phyloP scores from a whole-genome alignment of 2,329 filamentous ascomycete genomes.

The Arthrinium puccinioides region DNA sequence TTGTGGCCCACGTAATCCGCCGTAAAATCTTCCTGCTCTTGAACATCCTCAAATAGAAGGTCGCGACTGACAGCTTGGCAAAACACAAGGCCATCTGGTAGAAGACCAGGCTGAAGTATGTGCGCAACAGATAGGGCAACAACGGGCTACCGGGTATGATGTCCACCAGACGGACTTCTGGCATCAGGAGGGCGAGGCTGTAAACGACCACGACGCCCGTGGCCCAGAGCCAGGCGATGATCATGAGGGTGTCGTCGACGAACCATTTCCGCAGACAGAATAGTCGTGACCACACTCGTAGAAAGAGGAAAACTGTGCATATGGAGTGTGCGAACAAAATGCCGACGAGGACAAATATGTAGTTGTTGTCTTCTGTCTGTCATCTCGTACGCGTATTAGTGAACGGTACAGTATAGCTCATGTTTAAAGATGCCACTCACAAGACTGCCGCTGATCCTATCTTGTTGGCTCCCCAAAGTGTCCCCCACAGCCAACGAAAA shows the following conservation, averaged over 20 bases:
- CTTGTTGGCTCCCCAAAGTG: background rate
- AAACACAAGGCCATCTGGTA: constrained; percentile 1
- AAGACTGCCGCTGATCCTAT: background rate
- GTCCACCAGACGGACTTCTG: background rate
- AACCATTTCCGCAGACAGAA: constrained; percentile 1
- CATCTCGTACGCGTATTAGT: background rate
- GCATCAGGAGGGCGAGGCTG: background rate
- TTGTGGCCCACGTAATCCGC: constrained; percentile 1
- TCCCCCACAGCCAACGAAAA: background rate
- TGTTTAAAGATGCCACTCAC: background rate
- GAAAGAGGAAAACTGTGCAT: background rate
- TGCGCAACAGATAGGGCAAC: background rate
- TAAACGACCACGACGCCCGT: background rate
- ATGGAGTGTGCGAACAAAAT: background rate
- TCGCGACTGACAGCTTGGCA: background rate
- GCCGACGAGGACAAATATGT: background rate
- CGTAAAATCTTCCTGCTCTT: background rate
- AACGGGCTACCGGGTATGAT: background rate
- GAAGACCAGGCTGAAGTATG: background rate
- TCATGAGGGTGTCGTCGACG: constrained; percentile 3
- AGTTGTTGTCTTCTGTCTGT: background rate
- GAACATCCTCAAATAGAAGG: constrained; percentile 1
- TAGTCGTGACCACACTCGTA: background rate
- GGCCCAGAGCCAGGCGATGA: constrained; percentile 1
- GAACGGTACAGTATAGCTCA: background rate